A percentile compares a stretch with the other conserved stretches of the same genome.
Evolutionary conservation across 2,329 filamentous ascomycete species (phyloP).

Genomic region (Aspergillus ustus): DNA sequence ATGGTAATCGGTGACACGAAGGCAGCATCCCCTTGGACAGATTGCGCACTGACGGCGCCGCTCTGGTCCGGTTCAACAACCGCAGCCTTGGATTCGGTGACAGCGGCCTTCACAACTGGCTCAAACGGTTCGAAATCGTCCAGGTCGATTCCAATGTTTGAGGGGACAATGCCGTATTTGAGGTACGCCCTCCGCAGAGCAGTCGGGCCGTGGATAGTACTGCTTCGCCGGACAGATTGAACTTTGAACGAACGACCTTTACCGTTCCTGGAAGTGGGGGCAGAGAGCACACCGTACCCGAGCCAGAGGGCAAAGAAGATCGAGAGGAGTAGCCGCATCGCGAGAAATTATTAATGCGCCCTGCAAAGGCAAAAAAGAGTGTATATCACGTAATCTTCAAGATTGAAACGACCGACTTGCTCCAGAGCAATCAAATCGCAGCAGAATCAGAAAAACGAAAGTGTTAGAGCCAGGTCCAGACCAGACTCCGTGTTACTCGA

Average conservation of each 20-base stretch:
- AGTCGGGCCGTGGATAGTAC: conserved; percentile 61
- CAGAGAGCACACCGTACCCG: conserved; percentile 37
- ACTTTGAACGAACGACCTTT: conserved; percentile 62
- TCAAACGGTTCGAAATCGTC: conserved; percentile 43
- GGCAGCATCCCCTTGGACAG: conserved; percentile 68
- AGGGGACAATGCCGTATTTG: conserved; percentile 66
- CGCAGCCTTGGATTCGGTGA: conserved; percentile 32
- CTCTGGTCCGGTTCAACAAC: conserved; percentile 38
- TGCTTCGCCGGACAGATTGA: conserved; percentile 61
- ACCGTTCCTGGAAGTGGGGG: conserved; percentile 33
- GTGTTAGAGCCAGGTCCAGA: conserved; percentile 29
- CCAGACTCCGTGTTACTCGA: conserved; percentile 18
- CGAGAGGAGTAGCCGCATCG: conserved; percentile 36
- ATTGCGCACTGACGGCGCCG: conserved; percentile 67
- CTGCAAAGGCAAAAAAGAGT: conserved; percentile 10
- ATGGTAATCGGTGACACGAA: conserved; percentile 73
- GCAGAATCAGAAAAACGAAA: conserved; percentile 19
- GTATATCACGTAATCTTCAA: conserved; percentile 5
- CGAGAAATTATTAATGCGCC: conserved; percentile 11
- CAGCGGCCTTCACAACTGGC: conserved; percentile 31
- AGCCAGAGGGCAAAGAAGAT: conserved; percentile 37
- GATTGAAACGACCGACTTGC: not conserved
- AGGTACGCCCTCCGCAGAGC: conserved; percentile 69
- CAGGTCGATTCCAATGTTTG: conserved; percentile 45
- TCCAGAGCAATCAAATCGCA: conserved; percentile 6